Percentiles rank a stretch among this genome's conserved stretches.
Conservation (phyloP, 1,284 basidiomycete genomes). For the Jaminaea rosea region DNA sequence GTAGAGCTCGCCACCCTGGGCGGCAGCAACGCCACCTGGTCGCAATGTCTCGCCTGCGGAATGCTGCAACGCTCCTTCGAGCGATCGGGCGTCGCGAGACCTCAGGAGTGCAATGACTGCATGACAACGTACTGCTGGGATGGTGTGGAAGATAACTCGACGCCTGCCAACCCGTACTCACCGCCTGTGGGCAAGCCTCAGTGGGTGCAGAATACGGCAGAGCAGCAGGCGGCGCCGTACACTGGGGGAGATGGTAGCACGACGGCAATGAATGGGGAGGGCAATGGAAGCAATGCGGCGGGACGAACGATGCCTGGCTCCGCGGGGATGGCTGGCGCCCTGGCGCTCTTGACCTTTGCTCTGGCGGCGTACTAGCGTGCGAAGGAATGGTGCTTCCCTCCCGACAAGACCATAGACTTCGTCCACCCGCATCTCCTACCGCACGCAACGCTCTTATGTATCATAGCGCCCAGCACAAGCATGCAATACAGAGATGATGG, state of each 20-base stretch:
- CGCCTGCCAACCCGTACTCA: conserved; percentile 19
- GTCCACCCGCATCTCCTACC: too few relatives aligned
- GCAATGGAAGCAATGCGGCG: too few relatives aligned
- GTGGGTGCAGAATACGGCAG: conserved; percentile 28
- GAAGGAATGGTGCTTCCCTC: too few relatives aligned
- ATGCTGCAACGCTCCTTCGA: conserved; percentile 35
- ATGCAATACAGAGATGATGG: too few relatives aligned
- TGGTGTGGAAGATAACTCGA: conserved; percentile 27
- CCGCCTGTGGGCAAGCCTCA: conserved; percentile 32
- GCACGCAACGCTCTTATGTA: too few relatives aligned
- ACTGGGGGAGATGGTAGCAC: conserved; percentile 36
- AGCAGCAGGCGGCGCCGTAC: conserved; percentile 15
- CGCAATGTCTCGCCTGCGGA: conserved; percentile 36
- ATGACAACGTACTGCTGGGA: conserved; percentile 42
- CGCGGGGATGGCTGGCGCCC: too few relatives aligned
- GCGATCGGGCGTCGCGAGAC: conserved; percentile 15
- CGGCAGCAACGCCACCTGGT: conserved; percentile 23
- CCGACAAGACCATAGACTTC: too few relatives aligned
- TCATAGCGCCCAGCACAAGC: too few relatives aligned
- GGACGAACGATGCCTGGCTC: too few relatives aligned
- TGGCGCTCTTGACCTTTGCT: too few relatives aligned
- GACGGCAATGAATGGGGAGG: too few relatives aligned
- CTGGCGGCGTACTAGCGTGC: too few relatives aligned
- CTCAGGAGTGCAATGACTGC: conserved; percentile 29
- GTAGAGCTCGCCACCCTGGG: conserved; percentile 36